phyloP scores from a whole-genome alignment of 148 eudicot genomes.

The Amaranthus palmeri region DNA sequence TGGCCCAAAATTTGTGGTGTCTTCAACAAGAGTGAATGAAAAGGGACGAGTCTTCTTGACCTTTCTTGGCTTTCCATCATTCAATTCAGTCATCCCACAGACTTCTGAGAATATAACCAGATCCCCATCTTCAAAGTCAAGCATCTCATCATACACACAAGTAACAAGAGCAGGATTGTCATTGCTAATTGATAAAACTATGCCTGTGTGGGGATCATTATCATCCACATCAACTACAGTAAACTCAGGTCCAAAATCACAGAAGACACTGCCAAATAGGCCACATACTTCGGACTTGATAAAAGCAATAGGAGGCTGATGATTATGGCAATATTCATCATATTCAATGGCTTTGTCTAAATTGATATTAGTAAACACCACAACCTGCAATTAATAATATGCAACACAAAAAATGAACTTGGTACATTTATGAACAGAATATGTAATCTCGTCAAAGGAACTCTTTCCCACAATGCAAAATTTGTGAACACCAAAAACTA shows the following conservation, averaged over 20 bases:
- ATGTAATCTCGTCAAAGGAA: not conserved
- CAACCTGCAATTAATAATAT: constrained; percentile 38
- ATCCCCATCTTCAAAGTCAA: constrained; percentile 79
- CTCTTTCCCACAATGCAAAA: not conserved
- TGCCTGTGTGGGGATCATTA: constrained; percentile 62
- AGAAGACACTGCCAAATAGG: constrained; percentile 62
- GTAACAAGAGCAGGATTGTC: constrained; percentile 59
- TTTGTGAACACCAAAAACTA: not conserved
- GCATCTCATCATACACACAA: constrained; percentile 76
- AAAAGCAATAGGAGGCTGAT: constrained; percentile 68
- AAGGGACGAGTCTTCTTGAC: constrained; percentile 56
- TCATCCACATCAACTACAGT: constrained; percentile 66
- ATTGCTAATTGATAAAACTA: constrained; percentile 59
- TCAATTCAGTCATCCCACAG: constrained; percentile 67
- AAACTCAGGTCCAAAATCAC: constrained; percentile 70
- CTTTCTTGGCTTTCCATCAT: constrained; percentile 72
- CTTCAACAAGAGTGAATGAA: constrained; percentile 68
- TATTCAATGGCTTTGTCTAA: constrained; percentile 54
- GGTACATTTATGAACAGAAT: not conserved
- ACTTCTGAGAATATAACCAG: constrained; percentile 68
- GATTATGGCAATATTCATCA: constrained; percentile 60
- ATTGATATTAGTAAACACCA: constrained; percentile 50
- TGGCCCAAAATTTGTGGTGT: constrained; percentile 49
- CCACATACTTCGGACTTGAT: constrained; percentile 63
- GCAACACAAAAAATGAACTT: not conserved